A percentile compares a stretch with the other conserved stretches of the same genome.
Evolutionary conservation across 2,329 filamentous ascomycete genomes (phyloP).

Genomic region (Stachybotrys chlorohalonatus): DNA sequence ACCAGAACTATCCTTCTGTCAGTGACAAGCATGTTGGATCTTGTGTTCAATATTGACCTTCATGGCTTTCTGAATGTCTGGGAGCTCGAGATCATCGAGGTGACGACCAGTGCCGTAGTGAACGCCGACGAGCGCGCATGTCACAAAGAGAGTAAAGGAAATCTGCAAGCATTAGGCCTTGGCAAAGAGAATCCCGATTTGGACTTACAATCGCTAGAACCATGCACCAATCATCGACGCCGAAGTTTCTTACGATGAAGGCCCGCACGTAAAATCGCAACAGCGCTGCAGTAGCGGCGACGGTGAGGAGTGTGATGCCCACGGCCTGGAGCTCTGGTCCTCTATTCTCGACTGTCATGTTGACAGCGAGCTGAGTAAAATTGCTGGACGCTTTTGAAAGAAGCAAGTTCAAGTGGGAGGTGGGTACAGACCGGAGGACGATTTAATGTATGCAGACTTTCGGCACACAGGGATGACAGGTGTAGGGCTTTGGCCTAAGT

Average conservation of each 20-base stretch:
- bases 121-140: constrained; percentile 24
- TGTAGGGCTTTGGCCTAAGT: too few species aligned
- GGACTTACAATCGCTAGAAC: constrained; percentile 1
- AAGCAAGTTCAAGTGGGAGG: too few species aligned
- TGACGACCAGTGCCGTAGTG: constrained; percentile 31
- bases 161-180: constrained; percentile 8
- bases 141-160: constrained; percentile 26
- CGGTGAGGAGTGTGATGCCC: constrained; percentile 16
- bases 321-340: constrained; percentile 24
- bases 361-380: too few species aligned
- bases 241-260: constrained; percentile 16
- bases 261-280: constrained; percentile 25
- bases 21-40: background rate
- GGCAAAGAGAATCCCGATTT: background rate
- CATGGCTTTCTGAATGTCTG: constrained; percentile 20
- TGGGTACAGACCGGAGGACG: too few species aligned
- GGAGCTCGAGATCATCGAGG: constrained; percentile 16
- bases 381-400: too few species aligned
- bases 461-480: too few species aligned
- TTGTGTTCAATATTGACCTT: background rate
- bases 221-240: constrained; percentile 4
- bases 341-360: constrained; percentile 18
- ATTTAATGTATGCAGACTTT: too few species aligned
- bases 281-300: constrained; percentile 15
- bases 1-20: constrained; percentile 19